Conservation (phyloP, 2,329 filamentous ascomycete genomes). For the Elsinoe ampelina region DNA sequence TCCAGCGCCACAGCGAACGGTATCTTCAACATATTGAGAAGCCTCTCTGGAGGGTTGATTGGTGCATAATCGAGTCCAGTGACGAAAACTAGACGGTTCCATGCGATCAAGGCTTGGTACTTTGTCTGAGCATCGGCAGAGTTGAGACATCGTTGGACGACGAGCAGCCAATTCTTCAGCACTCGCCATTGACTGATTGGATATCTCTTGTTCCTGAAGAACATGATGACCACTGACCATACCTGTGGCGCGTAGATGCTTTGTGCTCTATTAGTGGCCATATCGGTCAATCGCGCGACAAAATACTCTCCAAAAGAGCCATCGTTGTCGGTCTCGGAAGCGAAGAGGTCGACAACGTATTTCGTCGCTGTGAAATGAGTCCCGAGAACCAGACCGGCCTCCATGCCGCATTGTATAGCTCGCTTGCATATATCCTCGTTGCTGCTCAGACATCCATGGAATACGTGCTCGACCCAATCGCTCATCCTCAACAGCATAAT, state of each 20-base stretch:
- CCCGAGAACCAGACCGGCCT: constrained; percentile 60
- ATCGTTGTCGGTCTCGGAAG: constrained; percentile 41
- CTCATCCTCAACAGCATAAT: constrained; percentile 60
- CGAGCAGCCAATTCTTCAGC: constrained; percentile 61
- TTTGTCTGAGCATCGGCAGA: constrained; percentile 61
- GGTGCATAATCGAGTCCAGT: constrained; percentile 55
- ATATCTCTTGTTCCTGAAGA: constrained; percentile 56
- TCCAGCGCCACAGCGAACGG: constrained; percentile 59
- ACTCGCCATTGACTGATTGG: constrained; percentile 56
- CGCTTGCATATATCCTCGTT: constrained; percentile 66
- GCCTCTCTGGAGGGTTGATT: constrained; percentile 42
- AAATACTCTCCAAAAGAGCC: constrained; percentile 62
- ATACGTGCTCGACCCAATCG: constrained; percentile 74
- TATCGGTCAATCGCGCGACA: constrained; percentile 54
- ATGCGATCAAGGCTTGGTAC: constrained; percentile 70
- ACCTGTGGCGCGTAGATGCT: constrained; percentile 69
- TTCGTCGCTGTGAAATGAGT: constrained; percentile 59
- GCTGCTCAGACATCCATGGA: constrained; percentile 71
- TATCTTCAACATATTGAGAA: constrained; percentile 56
- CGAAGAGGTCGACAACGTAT: constrained; percentile 55
- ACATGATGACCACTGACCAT: constrained; percentile 74
- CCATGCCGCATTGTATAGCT: constrained; percentile 64
- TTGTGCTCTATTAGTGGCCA: constrained; percentile 53
- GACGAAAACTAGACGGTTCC: constrained; percentile 74
- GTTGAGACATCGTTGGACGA: constrained; percentile 80